phyloP scores from a whole-genome alignment of 345 rosid genomes.

The Trapa incisa region DNA sequence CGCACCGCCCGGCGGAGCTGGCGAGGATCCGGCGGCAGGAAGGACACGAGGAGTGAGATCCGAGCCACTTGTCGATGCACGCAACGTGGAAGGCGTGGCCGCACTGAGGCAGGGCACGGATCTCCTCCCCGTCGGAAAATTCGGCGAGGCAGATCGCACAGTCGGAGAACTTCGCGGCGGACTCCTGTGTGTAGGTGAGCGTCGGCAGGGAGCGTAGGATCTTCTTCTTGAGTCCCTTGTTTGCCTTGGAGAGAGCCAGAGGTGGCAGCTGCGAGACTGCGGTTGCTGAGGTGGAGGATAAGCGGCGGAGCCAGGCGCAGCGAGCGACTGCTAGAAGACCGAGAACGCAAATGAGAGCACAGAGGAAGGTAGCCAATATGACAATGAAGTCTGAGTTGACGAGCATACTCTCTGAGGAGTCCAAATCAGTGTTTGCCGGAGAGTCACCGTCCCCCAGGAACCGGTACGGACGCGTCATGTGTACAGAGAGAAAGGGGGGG shows the following conservation, averaged over 20 bases:
- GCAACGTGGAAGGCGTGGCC: constrained; percentile 76
- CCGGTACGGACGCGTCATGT: constrained; percentile 64
- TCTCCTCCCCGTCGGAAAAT: constrained; percentile 60
- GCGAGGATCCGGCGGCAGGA: constrained; percentile 44
- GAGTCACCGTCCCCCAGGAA: constrained; percentile 33
- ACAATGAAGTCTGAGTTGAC: constrained; percentile 63
- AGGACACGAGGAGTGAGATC: constrained; percentile 89
- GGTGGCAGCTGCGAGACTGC: constrained; percentile 13
- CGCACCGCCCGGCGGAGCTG: constrained; percentile 16
- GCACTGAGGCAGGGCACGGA: constrained; percentile 78
- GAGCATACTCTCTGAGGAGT: constrained; percentile 14
- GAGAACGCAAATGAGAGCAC: constrained; percentile 71
- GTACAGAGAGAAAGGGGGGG: constrained; percentile 5
- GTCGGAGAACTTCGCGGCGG: constrained; percentile 35
- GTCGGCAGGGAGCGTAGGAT: constrained; percentile 65
- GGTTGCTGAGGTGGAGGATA: constrained; percentile 21
- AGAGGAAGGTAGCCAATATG: constrained; percentile 75
- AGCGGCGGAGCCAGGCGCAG: constrained; percentile 86
- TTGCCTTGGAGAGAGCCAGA: constrained; percentile 37
- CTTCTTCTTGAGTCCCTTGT: constrained; percentile 78
- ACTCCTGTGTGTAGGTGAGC: constrained; percentile 40
- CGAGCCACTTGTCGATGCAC: constrained; percentile 91
- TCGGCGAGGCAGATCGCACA: constrained; percentile 77
- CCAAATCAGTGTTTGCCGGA: constrained; percentile 16
- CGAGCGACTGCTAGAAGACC: constrained; percentile 80